Conservation (phyloP, 1,284 basidiomycete species). For the Boletellus deceptivus region DNA sequence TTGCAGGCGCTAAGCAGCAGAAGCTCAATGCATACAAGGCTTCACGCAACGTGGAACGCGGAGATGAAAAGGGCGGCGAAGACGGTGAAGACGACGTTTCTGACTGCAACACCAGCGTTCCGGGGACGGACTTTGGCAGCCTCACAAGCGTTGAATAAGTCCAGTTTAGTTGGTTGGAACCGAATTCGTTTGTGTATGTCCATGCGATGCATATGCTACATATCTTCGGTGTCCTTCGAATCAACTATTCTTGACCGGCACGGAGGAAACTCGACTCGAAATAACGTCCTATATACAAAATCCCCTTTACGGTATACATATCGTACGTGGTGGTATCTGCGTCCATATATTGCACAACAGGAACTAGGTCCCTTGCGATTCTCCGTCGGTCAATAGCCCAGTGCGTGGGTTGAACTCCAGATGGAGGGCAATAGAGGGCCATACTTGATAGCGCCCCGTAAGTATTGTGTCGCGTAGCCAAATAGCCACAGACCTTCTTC, state of each 20-base stretch:
- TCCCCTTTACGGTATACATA: constrained; percentile 9
- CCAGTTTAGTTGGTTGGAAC: not conserved
- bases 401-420: constrained; percentile 55
- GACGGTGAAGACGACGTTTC: constrained; percentile 13
- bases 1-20: constrained; percentile 26
- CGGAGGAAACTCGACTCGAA: not conserved
- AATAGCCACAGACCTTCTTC: constrained; percentile 56
- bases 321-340: constrained; percentile 3
- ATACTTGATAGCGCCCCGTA: constrained; percentile 43
- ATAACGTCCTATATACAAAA: constrained; percentile 2
- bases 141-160: constrained; percentile 57
- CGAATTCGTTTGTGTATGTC: constrained; percentile 4
- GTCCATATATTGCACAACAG: not conserved
- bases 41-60: constrained; percentile 19
- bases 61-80: constrained; percentile 7
- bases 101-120: constrained; percentile 39
- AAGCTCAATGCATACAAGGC: constrained; percentile 26
- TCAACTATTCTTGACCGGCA: not conserved
- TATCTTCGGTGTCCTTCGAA: not conserved
- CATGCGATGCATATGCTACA: constrained; percentile 1
- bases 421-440: constrained; percentile 56
- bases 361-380: constrained; percentile 20
- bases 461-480: constrained; percentile 22
- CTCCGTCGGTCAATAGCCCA: constrained; percentile 18
- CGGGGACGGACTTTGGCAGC: constrained; percentile 51